Base-by-base conservation (phyloP, 805 yeast species). In the Metschnikowia kofuensis region DNA sequence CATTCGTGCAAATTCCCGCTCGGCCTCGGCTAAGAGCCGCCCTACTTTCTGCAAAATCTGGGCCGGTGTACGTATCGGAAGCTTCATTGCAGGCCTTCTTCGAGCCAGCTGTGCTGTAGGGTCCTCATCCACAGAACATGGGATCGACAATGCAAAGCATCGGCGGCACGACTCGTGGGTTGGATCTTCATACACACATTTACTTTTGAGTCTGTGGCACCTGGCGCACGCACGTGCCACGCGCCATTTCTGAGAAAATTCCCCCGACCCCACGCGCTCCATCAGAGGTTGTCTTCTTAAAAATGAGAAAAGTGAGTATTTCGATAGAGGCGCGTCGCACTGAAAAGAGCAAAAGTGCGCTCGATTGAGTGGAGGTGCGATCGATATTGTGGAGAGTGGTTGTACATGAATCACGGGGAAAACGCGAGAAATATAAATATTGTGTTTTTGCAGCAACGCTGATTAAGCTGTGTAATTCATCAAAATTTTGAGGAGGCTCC, bases 221-320 rank as follows among this genome's bases (percentile, higher is more conserved):
- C 84, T 61, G 4, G 83, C 83, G 64, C 84, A 79, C 1, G 83
- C 82, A 44, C 79, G 64, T 30, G 69, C 54, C 48, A 76, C 72
- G 48, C 81, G 60, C 70, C 80, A 78, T 45, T 69, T 70, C 31
- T 58, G 63, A 6, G 78, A 68, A 60, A 77, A 77, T n/a, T 60
- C 64, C 26, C 32, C 47, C 26, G 45, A 26, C n/a, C 29, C 10
- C 30, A 7, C 36, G 36, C 36, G 36, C 15, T 34, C 14, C 36
- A 34, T 34, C 15, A 21, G 4, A 21, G 21, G 21, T 21, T 21
- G 21, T 21, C 21, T 21, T 21, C 21, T 21, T 21, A 4, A 4
- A 21, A 21, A 4, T 21, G 21, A 21, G 21, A 21, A 21, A 21
- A 21, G 21, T 21, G 21, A 21, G 21, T 21, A 21, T 21, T 21